phyloP scores from a whole-genome alignment of 345 rosid species.

The Salix brachista region DNA sequence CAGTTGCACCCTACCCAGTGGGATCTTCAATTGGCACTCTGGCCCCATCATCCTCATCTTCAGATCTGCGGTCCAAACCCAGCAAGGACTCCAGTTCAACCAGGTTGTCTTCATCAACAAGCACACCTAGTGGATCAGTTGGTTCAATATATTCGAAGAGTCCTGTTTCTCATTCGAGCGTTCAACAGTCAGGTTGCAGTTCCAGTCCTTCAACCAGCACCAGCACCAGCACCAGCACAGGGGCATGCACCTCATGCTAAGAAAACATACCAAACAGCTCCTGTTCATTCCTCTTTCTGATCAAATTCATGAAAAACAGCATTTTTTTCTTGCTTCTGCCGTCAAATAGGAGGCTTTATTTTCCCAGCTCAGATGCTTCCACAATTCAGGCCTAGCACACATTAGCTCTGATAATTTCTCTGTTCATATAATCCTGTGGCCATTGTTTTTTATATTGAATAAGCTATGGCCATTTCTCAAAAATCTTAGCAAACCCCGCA shows the following conservation, averaged over 20 bases:
- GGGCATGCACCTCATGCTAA: constrained; percentile 30
- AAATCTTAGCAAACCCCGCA: constrained; percentile 30
- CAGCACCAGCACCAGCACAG: constrained; percentile 11
- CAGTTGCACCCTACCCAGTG: constrained; percentile 62
- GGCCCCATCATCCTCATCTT: constrained; percentile 62
- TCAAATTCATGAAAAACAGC: constrained; percentile 31
- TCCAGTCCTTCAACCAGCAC: constrained; percentile 39
- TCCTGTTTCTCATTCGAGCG: constrained; percentile 24
- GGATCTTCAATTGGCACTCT: constrained; percentile 65
- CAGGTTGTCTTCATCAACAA: constrained; percentile 40
- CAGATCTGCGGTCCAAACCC: constrained; percentile 56
- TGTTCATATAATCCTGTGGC: constrained; percentile 16
- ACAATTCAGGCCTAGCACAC: constrained; percentile 38
- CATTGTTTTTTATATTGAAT: constrained; percentile 26
- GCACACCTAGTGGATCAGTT: constrained; percentile 40
- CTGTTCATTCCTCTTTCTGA: constrained; percentile 19
- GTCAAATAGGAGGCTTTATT: constrained; percentile 36
- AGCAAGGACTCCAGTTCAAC: constrained; percentile 46
- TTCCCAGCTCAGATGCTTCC: constrained; percentile 29
- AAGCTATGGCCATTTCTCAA: constrained; percentile 33
- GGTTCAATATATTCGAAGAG: constrained; percentile 38
- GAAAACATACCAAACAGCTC: constrained; percentile 17
- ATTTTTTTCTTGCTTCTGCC: constrained; percentile 23
- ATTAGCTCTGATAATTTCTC: constrained; percentile 27
- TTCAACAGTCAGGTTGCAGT: constrained; percentile 43